phyloP scores from a whole-genome alignment of 2,329 filamentous ascomycete species.

The Stromatinia cepivora region DNA sequence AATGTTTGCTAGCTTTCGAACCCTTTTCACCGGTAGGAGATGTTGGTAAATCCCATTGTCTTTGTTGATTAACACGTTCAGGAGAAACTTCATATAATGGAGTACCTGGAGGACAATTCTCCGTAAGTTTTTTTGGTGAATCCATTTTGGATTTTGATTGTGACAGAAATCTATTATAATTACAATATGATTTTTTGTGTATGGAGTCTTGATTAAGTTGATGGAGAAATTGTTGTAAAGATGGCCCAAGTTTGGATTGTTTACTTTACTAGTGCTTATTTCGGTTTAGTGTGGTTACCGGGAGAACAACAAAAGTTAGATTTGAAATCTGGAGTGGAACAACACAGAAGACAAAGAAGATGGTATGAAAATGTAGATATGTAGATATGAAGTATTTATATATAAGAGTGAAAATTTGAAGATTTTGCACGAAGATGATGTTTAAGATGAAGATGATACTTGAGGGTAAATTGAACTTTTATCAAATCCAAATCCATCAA shows the following conservation, averaged over 20 bases:
- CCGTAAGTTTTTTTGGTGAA: conserved; percentile 50
- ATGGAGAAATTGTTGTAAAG: conserved; percentile 18
- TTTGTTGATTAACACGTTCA: conserved; percentile 60
- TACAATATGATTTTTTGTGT: background rate
- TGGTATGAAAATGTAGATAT: background rate
- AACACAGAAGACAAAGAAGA: background rate
- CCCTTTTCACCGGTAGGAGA: conserved; percentile 26
- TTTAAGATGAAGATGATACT: background rate
- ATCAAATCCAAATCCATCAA: background rate
- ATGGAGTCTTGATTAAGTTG: conserved; percentile 1
- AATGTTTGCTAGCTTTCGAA: conserved; percentile 33
- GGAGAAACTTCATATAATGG: conserved; percentile 63
- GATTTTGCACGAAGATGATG: background rate
- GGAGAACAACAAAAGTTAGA: background rate
- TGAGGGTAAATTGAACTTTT: background rate
- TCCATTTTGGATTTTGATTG: conserved; percentile 44
- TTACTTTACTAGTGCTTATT: conserved; percentile 18
- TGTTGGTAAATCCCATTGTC: conserved; percentile 35
- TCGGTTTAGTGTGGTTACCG: conserved; percentile 14
- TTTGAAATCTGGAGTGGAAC: background rate
- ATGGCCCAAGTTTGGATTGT: conserved; percentile 21
- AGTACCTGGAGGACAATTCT: conserved; percentile 50
- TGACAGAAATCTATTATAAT: background rate
- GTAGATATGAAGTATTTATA: background rate
- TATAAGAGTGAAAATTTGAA: background rate